Evolutionary conservation across 2,329 filamentous ascomycete genomes (phyloP).

Genomic region (Cladosporium sphaerospermum): DNA sequence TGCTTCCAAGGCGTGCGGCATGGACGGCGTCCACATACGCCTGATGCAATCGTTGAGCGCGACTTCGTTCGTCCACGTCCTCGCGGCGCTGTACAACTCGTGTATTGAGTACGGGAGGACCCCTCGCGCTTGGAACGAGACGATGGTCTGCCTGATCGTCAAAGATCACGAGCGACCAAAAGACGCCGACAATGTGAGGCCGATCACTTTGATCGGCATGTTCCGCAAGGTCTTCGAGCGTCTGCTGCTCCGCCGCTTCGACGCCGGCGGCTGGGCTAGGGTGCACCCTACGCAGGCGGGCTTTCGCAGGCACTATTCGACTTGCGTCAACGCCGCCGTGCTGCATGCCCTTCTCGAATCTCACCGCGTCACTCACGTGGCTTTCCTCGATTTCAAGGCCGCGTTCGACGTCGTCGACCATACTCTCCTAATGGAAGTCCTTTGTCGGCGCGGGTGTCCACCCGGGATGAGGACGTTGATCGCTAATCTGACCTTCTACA

Average conservation of each 20-base stretch:
- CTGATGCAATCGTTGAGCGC: background rate
- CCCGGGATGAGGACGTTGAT: background rate
- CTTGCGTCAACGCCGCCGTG: background rate
- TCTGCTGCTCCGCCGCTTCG: background rate
- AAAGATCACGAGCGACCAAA: background rate
- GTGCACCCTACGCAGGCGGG: background rate
- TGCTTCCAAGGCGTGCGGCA: background rate
- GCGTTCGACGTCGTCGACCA: conserved; percentile 1
- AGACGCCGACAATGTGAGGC: background rate
- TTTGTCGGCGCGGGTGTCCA: background rate
- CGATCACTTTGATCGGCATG: background rate
- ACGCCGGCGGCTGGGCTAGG: background rate
- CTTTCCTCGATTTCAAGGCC: background rate
- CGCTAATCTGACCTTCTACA: background rate
- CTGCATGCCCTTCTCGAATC: background rate
- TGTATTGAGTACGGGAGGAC: background rate
- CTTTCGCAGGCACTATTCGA: background rate
- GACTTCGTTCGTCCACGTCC: background rate
- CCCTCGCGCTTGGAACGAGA: background rate
- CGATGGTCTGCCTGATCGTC: background rate
- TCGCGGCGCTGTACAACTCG: background rate
- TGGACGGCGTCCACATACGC: background rate
- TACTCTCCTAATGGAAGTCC: background rate
- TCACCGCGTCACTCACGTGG: background rate
- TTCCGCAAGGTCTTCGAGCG: background rate